Conservation (phyloP, 768 basidiomycete genomes). For the Daedaleopsis sinensis region DNA sequence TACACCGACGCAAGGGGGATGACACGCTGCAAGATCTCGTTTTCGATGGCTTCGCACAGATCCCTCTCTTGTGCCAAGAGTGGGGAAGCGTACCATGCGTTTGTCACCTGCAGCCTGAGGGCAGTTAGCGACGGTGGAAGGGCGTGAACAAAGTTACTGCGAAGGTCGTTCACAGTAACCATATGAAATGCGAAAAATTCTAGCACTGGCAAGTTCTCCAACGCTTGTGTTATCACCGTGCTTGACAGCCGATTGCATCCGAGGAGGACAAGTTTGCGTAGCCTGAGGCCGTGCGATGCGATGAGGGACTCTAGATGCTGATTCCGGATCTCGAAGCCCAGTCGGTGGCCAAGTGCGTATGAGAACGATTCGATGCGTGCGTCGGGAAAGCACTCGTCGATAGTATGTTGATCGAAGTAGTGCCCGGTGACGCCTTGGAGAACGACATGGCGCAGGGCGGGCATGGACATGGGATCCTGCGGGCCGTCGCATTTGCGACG, state of each 20-base stretch:
- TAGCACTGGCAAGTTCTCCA: conserved; percentile 31
- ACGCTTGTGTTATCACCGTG: conserved; percentile 31
- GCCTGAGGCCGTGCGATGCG: conserved; percentile 17
- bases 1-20: conserved; percentile 10
- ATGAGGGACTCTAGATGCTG: conserved; percentile 36
- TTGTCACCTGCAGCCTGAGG: conserved; percentile 40
- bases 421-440: conserved; percentile 39
- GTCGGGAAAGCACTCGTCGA: conserved; percentile 31
- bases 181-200: conserved; percentile 41
- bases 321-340: conserved; percentile 42
- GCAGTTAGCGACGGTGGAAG: conserved; percentile 34
- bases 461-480: conserved; percentile 6
- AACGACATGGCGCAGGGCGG: conserved; percentile 33
- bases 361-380: conserved; percentile 39
- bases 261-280: conserved; percentile 40
- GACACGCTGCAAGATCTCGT: conserved; percentile 15
- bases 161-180: conserved; percentile 38
- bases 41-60: conserved; percentile 36
- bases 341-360: conserved; percentile 36
- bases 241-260: conserved; percentile 38
- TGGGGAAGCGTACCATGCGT: conserved; percentile 37
- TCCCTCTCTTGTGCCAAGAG: conserved; percentile 35
- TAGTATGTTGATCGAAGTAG: conserved; percentile 36
- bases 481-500: not conserved
- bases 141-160: conserved; percentile 34